Evolutionary conservation across 2,329 filamentous ascomycete genomes (phyloP).

Genomic region (Harringtonia aguacate): DNA sequence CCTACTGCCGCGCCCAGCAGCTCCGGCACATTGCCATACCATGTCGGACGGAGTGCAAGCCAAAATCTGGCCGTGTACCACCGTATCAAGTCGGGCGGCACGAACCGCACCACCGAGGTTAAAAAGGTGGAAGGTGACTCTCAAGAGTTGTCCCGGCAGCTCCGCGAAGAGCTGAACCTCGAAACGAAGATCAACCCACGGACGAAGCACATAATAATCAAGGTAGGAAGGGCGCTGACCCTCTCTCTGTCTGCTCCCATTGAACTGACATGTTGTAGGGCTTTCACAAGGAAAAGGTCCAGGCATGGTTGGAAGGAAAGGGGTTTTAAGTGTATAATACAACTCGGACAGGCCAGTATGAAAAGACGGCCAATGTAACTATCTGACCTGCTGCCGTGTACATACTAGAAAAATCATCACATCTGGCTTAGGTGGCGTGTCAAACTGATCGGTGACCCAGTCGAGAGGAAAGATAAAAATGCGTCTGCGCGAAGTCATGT

Average conservation of each 20-base stretch:
- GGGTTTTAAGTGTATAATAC: constrained; percentile 7
- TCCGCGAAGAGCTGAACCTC: constrained; percentile 49
- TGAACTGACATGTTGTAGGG: not conserved
- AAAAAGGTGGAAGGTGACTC: constrained; percentile 72
- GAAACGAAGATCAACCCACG: constrained; percentile 42
- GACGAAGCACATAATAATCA: constrained; percentile 66
- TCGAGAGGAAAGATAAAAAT: too few relatives aligned
- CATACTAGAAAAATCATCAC: too few relatives aligned
- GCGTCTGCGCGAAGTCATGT: too few relatives aligned
- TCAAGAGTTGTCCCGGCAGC: constrained; percentile 48
- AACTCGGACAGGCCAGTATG: not conserved
- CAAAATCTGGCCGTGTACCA: constrained; percentile 71
- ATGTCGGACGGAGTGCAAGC: constrained; percentile 59
- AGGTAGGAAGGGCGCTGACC: constrained; percentile 39
- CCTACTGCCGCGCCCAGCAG: not conserved
- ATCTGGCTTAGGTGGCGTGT: too few relatives aligned
- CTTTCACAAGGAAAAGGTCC: constrained; percentile 8
- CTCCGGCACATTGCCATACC: constrained; percentile 35
- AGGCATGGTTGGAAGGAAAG: constrained; percentile 10
- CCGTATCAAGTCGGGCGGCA: constrained; percentile 63
- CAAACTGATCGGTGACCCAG: too few relatives aligned
- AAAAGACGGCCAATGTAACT: not conserved
- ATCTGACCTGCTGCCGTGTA: too few relatives aligned
- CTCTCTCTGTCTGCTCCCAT: not conserved
- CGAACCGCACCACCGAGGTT: constrained; percentile 60